Base-by-base conservation (phyloP, 169 alveolate species). In the Plasmodium fragile region DNA sequence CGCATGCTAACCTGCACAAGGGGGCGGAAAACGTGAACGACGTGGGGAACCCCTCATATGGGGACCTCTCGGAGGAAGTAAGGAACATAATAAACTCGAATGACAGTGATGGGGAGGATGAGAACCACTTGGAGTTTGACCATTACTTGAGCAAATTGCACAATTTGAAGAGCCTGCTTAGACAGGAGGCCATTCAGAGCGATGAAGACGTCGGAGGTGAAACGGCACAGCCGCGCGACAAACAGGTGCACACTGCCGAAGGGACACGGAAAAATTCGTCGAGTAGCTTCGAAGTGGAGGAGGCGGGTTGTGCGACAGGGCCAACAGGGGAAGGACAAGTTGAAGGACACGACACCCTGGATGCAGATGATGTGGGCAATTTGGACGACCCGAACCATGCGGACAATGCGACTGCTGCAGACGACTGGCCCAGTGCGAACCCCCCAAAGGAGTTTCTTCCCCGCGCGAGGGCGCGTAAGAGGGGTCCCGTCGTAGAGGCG, bases 81-180 rank as follows among this genome's bases (percentile, higher is more conserved):
- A 79, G 32, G 30, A 73, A 73, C 22, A 79, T 16, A 30, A 79
- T 77, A 4, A 53, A 77, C 11, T 39, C 53, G 1, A 77, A 45
- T 11, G 81, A 65, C 13, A 77, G 28, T 22, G 28, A 53, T 6
- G 13, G 28, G 25, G 93, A 84, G n/a, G 93, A 84, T 32, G 75
- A 84, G 18, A 82, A 84, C 34, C 52, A 72, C 3, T 41, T 84
- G 28, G 87, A 87, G 45, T 87, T 87, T 87, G 87, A 75, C 43
- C 30, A 39, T 3, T 87, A 87, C 70, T 11, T 87, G 32, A 87
- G 32, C 13, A 78, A 77, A 11, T 28, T 87, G 55, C 71, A 87
- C n/a, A 87, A 87, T 32, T 87, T 87, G 70, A 87, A 87, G 49
- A 75, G 82, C 6, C 59, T 77, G 45, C 85, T 87, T 55, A 73